Evolutionary conservation across 192 early-diverging fungal genomes (phyloP).

Genomic region (Thamnidium elegans): DNA sequence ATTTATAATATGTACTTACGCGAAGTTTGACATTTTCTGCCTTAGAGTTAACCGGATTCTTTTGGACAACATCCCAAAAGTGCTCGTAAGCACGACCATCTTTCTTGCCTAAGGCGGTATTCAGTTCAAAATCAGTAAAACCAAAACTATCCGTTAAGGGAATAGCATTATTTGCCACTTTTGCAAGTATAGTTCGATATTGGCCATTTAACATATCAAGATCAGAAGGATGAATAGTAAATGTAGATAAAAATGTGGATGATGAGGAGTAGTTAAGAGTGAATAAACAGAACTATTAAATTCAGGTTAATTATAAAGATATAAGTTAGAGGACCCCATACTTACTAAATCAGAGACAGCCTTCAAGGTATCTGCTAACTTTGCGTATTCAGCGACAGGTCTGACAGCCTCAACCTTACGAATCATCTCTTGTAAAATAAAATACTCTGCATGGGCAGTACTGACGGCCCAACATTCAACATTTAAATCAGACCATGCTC

Average conservation of each 20-base stretch:
- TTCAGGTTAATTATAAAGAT: no score
- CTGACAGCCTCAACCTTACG: no score
- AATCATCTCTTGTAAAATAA: slow-evolving; percentile 57
- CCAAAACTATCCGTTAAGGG: slow-evolving; percentile 73
- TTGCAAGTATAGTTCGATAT: slow-evolving; percentile 38
- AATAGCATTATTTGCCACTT: slow-evolving; percentile 63
- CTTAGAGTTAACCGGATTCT: slow-evolving; percentile 27
- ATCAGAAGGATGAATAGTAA: slow-evolving; percentile 47
- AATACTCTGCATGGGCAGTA: slow-evolving; percentile 75
- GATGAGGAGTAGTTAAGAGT: slow-evolving; percentile 47
- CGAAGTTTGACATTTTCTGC: slow-evolving; percentile 2
- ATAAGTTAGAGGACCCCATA: no score
- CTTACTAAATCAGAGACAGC: slow-evolving; percentile 23
- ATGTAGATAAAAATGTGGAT: slow-evolving; percentile 40
- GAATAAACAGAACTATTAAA: slow-evolving; percentile 31
- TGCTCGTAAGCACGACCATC: slow-evolving; percentile 74
- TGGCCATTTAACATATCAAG: slow-evolving; percentile 9
- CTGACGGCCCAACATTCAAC: slow-evolving; percentile 66
- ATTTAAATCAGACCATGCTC: slow-evolving; percentile 66
- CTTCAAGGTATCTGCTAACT: slow-evolving; percentile 31
- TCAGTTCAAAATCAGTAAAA: slow-evolving; percentile 60
- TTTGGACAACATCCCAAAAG: slow-evolving; percentile 43
- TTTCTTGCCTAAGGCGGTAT: slow-evolving; percentile 63
- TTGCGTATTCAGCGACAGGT: no score
- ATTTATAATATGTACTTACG: slow-evolving; percentile 3